Base-by-base conservation (phyloP, 208 protist species). In the Acanthamoeba triangularis region DNA sequence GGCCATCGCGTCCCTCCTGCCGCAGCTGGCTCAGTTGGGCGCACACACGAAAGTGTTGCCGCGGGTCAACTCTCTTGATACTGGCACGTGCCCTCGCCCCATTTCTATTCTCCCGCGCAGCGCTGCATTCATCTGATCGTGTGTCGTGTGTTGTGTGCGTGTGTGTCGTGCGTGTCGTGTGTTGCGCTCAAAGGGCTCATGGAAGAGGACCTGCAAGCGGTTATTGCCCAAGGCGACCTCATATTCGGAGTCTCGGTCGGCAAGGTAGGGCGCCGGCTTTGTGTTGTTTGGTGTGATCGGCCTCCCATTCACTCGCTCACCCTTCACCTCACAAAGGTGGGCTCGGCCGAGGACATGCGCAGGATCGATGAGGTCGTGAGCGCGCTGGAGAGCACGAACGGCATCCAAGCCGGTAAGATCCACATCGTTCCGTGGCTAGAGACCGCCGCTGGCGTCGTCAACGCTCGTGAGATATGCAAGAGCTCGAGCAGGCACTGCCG, bases 161-260 rank as follows among this genome's bases (percentile, higher is more conserved):
- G 2, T 37, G 14, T 41, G 13, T 18, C 37, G 30, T 37, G 14
- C 16, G 23, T 25, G n/a, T 56, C 28, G 33, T 54, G 11, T 14
- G n/a, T 30, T 20, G 37, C 44, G 52, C 8, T 41, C 41, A 59
- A 25, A 94, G 90, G 90, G 28, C 72, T 94, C 23, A 94, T 94
- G 20, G 90, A 94, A 63, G 90, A 94, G 0, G 90, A 94, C 49
- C 41, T 94, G 59, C 41, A 82, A 63, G 90, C 90, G 20, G 90
- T 94, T 23, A 94, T 94, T 63, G 72, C 16, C 35, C 28, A 94
- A n/a, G 49, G 54, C 28, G n/a, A 87, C 28, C 78, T 87, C 78
- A 94, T 94, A 11, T 94, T 69, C 37, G 90, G 90, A 11, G 90
- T 94, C 11, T 94, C 90, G 14, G 69, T 94, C 20, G 90, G 90